Evolutionary conservation across 306 rosid genomes (phyloP).

Genomic region (Quercus mongolica): DNA sequence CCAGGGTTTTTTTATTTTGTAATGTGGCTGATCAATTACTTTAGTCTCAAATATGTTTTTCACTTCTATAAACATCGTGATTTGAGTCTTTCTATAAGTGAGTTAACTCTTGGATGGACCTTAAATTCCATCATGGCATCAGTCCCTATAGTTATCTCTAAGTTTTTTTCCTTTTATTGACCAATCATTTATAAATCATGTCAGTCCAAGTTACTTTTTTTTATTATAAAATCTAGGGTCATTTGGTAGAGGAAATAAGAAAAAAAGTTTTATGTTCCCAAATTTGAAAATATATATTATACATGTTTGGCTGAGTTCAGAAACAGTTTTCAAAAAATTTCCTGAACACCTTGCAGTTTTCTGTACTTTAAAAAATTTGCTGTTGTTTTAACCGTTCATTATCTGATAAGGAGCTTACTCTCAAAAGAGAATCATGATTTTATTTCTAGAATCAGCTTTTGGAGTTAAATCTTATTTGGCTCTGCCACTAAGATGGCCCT

Average conservation of each 20-base stretch:
- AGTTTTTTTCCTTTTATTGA: background rate
- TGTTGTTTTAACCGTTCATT: background rate
- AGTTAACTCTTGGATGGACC: background rate
- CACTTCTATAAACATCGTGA: background rate
- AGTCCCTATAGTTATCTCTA: too few species aligned
- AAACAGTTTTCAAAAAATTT: background rate
- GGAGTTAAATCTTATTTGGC: background rate
- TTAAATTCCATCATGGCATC: background rate
- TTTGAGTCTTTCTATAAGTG: background rate
- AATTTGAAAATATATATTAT: background rate
- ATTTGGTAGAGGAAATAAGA: background rate
- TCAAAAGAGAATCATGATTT: background rate
- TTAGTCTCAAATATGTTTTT: background rate
- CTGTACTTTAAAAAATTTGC: background rate
- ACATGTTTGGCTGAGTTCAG: background rate
- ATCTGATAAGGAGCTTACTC: background rate
- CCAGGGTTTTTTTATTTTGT: background rate
- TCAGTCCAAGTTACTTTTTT: background rate
- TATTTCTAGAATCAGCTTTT: background rate
- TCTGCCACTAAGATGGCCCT: background rate
- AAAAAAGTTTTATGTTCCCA: background rate
- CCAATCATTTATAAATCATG: background rate
- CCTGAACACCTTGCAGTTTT: background rate
- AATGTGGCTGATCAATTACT: background rate
- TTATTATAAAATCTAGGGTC: background rate